A percentile compares a stretch with the other conserved stretches of the same genome.
Evolutionary conservation across 108 stramenopile genomes (phyloP).

Genomic region (Stephanodiscus minutulus): DNA sequence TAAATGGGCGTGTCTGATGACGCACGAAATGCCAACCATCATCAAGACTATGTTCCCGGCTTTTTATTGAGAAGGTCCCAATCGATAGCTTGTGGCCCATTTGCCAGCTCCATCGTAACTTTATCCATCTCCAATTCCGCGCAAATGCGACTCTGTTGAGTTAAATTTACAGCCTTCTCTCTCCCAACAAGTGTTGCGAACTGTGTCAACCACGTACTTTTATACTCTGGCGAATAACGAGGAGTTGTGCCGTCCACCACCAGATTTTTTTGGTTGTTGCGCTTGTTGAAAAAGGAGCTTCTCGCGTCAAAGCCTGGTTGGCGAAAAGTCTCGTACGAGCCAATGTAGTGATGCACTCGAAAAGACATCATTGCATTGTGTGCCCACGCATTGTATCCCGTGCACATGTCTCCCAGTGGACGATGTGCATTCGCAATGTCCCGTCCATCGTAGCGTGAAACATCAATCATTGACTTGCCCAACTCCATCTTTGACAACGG

Average conservation of each 20-base stretch:
- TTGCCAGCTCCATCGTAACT: not conserved
- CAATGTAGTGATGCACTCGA: conserved; percentile 19
- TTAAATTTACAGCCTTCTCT: conserved; percentile 13
- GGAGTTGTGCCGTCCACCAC: conserved; percentile 6
- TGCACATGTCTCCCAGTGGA: conserved; percentile 10
- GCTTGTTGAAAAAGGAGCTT: conserved; percentile 1
- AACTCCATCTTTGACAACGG: not conserved
- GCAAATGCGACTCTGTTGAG: conserved; percentile 3
- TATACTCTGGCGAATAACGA: conserved; percentile 3
- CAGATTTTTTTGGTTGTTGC: not conserved
- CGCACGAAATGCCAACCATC: too few relatives aligned
- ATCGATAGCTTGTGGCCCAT: not conserved
- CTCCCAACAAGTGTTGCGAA: conserved; percentile 18
- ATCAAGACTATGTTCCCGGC: not conserved
- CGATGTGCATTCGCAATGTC: conserved; percentile 4
- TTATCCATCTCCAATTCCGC: conserved; percentile 10
- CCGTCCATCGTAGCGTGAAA: conserved; percentile 10
- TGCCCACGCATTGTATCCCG: conserved; percentile 13
- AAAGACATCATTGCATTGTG: conserved; percentile 17
- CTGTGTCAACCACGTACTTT: conserved; percentile 14
- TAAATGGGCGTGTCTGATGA: too few relatives aligned
- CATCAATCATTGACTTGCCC: conserved; percentile 25
- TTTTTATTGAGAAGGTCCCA: conserved; percentile 6
- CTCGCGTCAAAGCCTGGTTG: conserved; percentile 16
- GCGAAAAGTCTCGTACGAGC: conserved; percentile 17